A percentile compares a stretch with the other conserved stretches of the same genome.
These are phyloP conservation scores for Ceriops tagal DNA, from an alignment of 345 rosid genomes.

Conservation along the genomic window DNA sequence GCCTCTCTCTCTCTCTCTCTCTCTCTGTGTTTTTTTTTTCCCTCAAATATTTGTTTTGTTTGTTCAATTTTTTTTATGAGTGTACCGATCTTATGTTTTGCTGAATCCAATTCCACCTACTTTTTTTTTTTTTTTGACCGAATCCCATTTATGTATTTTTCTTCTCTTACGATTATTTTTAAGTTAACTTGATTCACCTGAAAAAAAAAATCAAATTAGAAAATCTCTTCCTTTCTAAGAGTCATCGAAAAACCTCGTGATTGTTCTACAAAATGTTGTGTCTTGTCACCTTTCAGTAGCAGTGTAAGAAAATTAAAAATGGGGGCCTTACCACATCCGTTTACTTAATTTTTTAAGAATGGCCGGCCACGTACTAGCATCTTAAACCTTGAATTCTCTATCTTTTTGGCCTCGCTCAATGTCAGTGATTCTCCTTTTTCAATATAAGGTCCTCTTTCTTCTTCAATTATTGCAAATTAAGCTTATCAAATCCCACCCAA, in stretches of 20 bases:
- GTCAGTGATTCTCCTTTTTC: conserved; percentile 27
- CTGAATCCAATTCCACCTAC: conserved; percentile 4
- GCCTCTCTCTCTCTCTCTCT: neutral
- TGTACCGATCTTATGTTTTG: conserved; percentile 14
- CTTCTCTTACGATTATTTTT: no score
- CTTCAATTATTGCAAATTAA: neutral
- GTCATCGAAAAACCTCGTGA: neutral
- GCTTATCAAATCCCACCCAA: no score
- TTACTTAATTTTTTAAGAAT: conserved; percentile 2
- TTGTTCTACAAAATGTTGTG: neutral
- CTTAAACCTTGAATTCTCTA: conserved; percentile 1
- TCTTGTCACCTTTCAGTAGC: conserved; percentile 8
- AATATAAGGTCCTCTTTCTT: neutral
- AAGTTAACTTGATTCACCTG: no score
- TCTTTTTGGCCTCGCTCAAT: conserved; percentile 28
- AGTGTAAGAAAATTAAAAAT: neutral
- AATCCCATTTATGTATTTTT: no score
- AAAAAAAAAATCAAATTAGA: no score
- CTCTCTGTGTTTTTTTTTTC: neutral
- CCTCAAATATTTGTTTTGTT: no score
- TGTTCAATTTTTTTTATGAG: no score
- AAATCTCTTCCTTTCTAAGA: no score
- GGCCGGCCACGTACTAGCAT: conserved; percentile 36
- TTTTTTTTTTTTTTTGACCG: no score
- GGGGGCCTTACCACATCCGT: neutral